Conservation (phyloP, 306 rosid species). For the Quercus cerris region DNA sequence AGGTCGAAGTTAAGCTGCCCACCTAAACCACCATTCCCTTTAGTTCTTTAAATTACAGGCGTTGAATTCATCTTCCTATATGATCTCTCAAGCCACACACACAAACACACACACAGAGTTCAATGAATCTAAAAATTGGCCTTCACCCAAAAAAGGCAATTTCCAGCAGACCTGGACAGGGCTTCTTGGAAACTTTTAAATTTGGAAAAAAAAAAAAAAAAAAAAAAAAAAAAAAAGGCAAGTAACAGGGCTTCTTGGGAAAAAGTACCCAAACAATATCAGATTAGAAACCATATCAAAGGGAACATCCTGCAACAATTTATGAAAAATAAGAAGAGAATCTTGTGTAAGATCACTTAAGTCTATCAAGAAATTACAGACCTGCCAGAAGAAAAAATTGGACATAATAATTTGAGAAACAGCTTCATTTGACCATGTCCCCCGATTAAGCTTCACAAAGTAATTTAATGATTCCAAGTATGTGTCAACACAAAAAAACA, state of each 20-base stretch:
- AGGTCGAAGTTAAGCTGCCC: background rate
- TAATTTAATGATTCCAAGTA: constrained; percentile 8
- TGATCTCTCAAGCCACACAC: background rate
- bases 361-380: constrained; percentile 29
- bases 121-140: background rate
- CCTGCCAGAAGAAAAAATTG: constrained; percentile 99
- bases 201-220: too few relatives aligned
- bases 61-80: background rate
- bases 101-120: background rate
- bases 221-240: too few relatives aligned
- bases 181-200: background rate
- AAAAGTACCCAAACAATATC: background rate
- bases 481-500: background rate
- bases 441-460: constrained; percentile 87
- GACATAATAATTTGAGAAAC: constrained; percentile 88
- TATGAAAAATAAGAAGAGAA: background rate
- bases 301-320: background rate
- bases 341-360: background rate
- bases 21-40: background rate
- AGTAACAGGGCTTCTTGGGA: background rate
- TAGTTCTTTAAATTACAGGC: background rate
- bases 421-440: constrained; percentile 97
- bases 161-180: background rate
- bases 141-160: background rate
- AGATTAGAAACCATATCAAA: background rate